Evolutionary conservation across 306 rosid genomes (phyloP).

Genomic region (Betula pendula): DNA sequence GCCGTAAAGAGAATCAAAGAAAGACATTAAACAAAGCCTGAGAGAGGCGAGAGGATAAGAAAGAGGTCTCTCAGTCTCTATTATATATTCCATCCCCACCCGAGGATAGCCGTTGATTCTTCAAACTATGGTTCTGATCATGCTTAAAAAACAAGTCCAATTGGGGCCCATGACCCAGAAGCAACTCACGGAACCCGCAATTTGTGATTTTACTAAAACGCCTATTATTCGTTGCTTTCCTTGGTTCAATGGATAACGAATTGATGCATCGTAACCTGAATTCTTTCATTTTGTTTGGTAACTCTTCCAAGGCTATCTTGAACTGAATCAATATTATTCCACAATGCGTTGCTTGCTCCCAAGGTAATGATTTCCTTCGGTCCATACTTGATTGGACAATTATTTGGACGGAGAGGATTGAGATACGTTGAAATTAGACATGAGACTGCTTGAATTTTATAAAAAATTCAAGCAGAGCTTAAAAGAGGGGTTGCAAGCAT

Average conservation of each 20-base stretch:
- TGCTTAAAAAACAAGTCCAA: slow-evolving; percentile 60
- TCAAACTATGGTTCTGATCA: slow-evolving; percentile 42
- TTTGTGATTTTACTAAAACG: slow-evolving; percentile 43
- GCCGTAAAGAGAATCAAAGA: slow-evolving; percentile 39
- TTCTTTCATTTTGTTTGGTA: background rate
- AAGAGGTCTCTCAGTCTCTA: slow-evolving; percentile 22
- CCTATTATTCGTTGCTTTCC: slow-evolving; percentile 36
- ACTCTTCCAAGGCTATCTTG: too few relatives aligned
- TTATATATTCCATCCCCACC: slow-evolving; percentile 40
- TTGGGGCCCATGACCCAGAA: slow-evolving; percentile 48
- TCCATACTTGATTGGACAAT: background rate
- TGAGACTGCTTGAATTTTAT: too few relatives aligned
- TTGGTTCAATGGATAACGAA: slow-evolving; percentile 27
- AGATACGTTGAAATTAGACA: too few relatives aligned
- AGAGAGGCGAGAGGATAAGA: slow-evolving; percentile 39
- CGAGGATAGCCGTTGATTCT: slow-evolving; percentile 38
- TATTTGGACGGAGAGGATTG: too few relatives aligned
- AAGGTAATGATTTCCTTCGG: background rate
- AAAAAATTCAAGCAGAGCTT: too few relatives aligned
- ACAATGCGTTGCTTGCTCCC: background rate
- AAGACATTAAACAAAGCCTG: slow-evolving; percentile 20
- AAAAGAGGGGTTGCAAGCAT: too few relatives aligned
- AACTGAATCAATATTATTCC: background rate
- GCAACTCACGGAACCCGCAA: slow-evolving; percentile 17
- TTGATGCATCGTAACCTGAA: slow-evolving; percentile 13